Base-by-base conservation (phyloP, 306 rosid species). In the Ammopiptanthus mongolicus region DNA sequence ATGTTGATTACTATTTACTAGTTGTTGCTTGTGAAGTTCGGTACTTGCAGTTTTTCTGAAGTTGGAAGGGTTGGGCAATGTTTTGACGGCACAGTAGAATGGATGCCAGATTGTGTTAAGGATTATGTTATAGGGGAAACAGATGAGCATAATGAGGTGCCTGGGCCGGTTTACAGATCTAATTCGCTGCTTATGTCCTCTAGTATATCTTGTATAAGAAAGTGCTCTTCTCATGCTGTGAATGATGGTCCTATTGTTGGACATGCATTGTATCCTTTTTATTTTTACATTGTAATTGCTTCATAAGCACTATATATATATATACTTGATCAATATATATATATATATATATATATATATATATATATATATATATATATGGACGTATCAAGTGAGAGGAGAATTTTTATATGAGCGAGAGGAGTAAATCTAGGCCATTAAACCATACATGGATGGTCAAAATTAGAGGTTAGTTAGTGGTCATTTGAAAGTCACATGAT, bases 221-320 rank as follows among this genome's bases (percentile, higher is more conserved):
- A 80, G 71, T 67, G 65, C 80, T 21, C 78, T 18, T 72, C 82
- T 52, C 65, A 83, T 18, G 42, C 74, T 60, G 77, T 21, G 25
- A 81, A 79, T 74, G 84, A 69, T 33, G 83, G 68, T 63, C 80
- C 84, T 42, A n/a, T 37, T 79, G 60, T 59, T 68, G 84, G 76
- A 58, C 82, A 77, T 79, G 94, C 85, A 21, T 59, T 91, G 98
- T 94, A 94, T 91, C 98, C 96, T 86, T 76, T 44, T 56, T 25
- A 47, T 6, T 34, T 34, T 47, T 70, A 25, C 3, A 25, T 69
- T 56, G 44, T 22, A 55, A 47, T 56, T 59, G 13, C 41, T 57
- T 55, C 14, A 19, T 52, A 44, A 22, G 37, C 34, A 34, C 31
- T 36, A 29, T 1, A 9, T 14, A 28, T 10, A 47, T 65, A 37